Base-by-base conservation (phyloP, 176 grass and related monocot genomes). In the Tillandsia fasciculata region DNA sequence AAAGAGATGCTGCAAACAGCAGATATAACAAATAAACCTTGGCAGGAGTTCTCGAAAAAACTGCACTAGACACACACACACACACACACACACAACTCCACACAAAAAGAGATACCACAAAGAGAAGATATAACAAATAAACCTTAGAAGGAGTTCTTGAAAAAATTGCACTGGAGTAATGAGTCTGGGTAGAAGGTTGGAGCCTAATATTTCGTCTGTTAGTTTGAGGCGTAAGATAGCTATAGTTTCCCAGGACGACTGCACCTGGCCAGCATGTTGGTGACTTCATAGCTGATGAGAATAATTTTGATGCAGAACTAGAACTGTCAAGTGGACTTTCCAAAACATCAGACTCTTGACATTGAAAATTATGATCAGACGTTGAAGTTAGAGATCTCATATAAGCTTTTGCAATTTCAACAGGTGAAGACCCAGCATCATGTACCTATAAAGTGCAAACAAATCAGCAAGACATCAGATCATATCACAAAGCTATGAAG, bases 351-450 rank as follows among this genome's bases (percentile, higher is more conserved):
- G 73, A 87, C 69, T 75, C 83, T 66, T 71, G 63, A 20, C 51
- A 72, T 70, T 65, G 81, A 48, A 72, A 84, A 50, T 76, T 68
- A 2, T 70, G 81, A 27, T 73, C 72, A 79, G 48, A 87, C 54
- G 72, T 75, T 59, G 78, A 73, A 9, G 28, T 76, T 49, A 76
- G 71, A 14, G 83, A 74, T 82, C 82, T 72, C 81, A 91, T 87
- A 78, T 74, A 91, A 63, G 88, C 81, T 73, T 76, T 87, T 57
- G 88, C 88, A 84, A 91, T 83, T 82, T 91, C 88, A 70, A 84
- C 66, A 47, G 88, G 84, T 64, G 84, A 90, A 70, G 78, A 80
- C 69, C 70, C 59, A 76, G 56, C 68, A 56, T 76, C 78, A 58
- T 70, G 67, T 53, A 49, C 84, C 88, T 91, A 82, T 47, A 42